Evolutionary conservation across 805 yeast species (phyloP).

Genomic region (Zygosaccharomyces siamensis): DNA sequence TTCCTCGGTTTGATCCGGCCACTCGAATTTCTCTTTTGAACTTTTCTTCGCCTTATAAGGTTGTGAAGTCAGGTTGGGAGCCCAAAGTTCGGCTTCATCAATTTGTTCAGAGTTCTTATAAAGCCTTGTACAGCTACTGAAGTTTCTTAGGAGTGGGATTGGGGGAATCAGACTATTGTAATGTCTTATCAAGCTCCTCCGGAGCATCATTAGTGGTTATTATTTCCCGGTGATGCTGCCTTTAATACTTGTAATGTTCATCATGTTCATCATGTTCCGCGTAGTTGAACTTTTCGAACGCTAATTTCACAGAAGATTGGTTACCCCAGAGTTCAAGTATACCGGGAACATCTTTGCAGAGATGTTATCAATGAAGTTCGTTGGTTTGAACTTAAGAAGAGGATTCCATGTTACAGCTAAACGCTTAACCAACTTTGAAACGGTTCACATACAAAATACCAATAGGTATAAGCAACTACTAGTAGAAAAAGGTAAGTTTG

Average conservation of each 20-base stretch:
- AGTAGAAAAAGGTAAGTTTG: slow-evolving; percentile 60
- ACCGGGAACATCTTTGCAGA: background rate
- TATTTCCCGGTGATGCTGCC: background rate
- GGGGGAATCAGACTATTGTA: background rate
- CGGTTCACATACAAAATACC: slow-evolving; percentile 59
- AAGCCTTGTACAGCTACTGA: background rate
- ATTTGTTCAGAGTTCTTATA: slow-evolving; percentile 8
- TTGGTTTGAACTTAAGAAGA: slow-evolving; percentile 10
- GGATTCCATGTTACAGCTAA: slow-evolving; percentile 8
- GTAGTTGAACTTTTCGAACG: background rate
- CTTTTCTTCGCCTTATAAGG: slow-evolving; percentile 30
- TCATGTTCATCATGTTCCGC: background rate
- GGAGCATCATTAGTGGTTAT: background rate
- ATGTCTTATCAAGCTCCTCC: background rate
- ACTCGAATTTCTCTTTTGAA: slow-evolving; percentile 15
- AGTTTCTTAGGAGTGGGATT: background rate
- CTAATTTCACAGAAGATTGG: background rate
- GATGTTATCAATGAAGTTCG: slow-evolving; percentile 1
- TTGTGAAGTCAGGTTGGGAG: slow-evolving; percentile 22
- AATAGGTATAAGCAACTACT: slow-evolving; percentile 64
- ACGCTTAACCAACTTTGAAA: slow-evolving; percentile 17
- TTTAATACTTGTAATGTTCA: background rate
- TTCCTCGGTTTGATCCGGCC: slow-evolving; percentile 21
- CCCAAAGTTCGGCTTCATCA: slow-evolving; percentile 35
- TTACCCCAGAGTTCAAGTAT: background rate